Evolutionary conservation across 106 monocot species (phyloP).

Genomic region (Allium cepa): DNA sequence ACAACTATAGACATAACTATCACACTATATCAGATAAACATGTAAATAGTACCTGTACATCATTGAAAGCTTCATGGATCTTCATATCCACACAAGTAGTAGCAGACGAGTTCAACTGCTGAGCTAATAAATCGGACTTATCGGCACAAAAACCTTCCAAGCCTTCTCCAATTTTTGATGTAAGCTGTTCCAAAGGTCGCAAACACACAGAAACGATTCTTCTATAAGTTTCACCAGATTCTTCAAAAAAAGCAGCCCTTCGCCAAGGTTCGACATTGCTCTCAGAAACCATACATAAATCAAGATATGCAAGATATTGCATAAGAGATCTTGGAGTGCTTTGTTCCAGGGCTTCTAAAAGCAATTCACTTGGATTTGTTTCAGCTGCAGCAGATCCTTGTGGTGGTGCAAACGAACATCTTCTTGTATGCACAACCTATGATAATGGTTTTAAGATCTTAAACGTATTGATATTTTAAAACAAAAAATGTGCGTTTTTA

Average conservation of each 20-base stretch:
- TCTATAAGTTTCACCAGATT: slow-evolving; percentile 86
- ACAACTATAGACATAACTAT: no score
- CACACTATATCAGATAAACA: background rate
- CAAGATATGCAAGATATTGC: slow-evolving; percentile 86
- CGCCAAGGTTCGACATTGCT: slow-evolving; percentile 90
- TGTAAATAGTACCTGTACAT: slow-evolving; percentile 53
- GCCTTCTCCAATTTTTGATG: slow-evolving; percentile 47
- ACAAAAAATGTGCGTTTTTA: no score
- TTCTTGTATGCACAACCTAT: slow-evolving; percentile 82
- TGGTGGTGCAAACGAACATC: slow-evolving; percentile 71
- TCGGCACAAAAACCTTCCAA: slow-evolving; percentile 50
- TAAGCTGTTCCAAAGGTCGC: slow-evolving; percentile 76
- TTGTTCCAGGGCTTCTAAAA: slow-evolving; percentile 79
- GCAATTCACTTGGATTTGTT: slow-evolving; percentile 84
- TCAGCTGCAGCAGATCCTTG: slow-evolving; percentile 92
- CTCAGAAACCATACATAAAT: slow-evolving; percentile 71
- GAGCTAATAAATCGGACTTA: slow-evolving; percentile 50
- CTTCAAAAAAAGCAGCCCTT: slow-evolving; percentile 91
- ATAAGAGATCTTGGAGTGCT: slow-evolving; percentile 71
- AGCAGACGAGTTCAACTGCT: slow-evolving; percentile 38
- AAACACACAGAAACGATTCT: slow-evolving; percentile 59
- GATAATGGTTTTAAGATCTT: background rate
- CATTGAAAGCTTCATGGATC: slow-evolving; percentile 62
- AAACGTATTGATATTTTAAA: no score
- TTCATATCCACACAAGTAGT: slow-evolving; percentile 24